These are phyloP conservation scores for Clavulina sp. DNA, from an alignment of 768 basidiomycete genomes.

Conservation along the genomic window DNA sequence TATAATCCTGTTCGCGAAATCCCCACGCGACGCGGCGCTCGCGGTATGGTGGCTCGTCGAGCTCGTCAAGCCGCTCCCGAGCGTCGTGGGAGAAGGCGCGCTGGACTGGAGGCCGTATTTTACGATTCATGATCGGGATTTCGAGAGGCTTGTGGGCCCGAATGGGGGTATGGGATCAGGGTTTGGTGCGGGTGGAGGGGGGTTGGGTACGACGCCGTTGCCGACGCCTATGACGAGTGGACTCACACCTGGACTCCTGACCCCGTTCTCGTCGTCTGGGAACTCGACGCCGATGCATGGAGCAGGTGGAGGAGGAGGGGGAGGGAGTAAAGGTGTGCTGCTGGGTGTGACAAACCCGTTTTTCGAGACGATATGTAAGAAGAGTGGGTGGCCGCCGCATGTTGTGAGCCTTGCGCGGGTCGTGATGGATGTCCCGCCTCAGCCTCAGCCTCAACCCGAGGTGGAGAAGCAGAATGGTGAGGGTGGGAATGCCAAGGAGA, in stretches of 20 bases:
- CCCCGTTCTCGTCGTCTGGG: too few relatives aligned
- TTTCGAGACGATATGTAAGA: slow-evolving; percentile 56
- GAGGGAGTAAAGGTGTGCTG: slow-evolving; percentile 53
- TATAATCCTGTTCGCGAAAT: slow-evolving; percentile 61
- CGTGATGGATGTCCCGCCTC: too few relatives aligned
- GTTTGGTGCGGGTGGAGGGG: too few relatives aligned
- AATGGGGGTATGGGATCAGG: too few relatives aligned
- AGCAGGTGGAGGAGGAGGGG: too few relatives aligned
- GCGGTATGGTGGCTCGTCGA: slow-evolving; percentile 88
- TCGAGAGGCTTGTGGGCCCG: slow-evolving; percentile 54
- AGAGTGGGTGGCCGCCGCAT: slow-evolving; percentile 75
- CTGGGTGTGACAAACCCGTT: slow-evolving; percentile 83
- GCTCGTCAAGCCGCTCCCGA: slow-evolving; percentile 57
- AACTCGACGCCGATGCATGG: too few relatives aligned
- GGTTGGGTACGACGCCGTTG: too few relatives aligned
- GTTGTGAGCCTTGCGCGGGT: slow-evolving; percentile 49
- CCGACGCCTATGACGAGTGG: too few relatives aligned
- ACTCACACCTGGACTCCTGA: too few relatives aligned
- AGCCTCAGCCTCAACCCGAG: too few relatives aligned
- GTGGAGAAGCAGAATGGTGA: too few relatives aligned
- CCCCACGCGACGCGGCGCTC: slow-evolving; percentile 68
- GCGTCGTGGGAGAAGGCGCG: slow-evolving; percentile 23
- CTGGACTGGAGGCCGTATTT: slow-evolving; percentile 87
- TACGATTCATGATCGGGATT: slow-evolving; percentile 89
- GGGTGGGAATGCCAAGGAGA: too few relatives aligned